phyloP scores from a whole-genome alignment of 2,329 filamentous ascomycete genomes.

The Ophiostoma perfectum region DNA sequence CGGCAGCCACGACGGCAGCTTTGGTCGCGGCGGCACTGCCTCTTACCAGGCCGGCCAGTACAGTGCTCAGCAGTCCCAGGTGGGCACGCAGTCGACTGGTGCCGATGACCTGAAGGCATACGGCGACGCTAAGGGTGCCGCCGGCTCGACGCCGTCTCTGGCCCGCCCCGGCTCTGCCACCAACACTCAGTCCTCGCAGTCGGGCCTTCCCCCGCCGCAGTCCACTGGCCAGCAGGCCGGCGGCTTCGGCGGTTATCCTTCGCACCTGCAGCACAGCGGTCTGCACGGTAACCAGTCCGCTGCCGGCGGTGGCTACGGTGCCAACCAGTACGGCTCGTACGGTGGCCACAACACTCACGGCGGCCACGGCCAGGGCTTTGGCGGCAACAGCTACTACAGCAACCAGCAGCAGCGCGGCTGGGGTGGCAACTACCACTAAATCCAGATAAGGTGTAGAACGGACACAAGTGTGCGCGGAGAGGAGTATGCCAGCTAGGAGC shows the following conservation, averaged over 20 bases:
- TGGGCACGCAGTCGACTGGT: slow-evolving; percentile 38
- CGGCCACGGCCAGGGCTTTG: slow-evolving; percentile 47
- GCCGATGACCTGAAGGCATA: slow-evolving; percentile 56
- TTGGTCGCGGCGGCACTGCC: slow-evolving; percentile 45
- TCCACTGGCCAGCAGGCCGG: slow-evolving; percentile 48
- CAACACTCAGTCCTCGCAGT: slow-evolving; percentile 48
- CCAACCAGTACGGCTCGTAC: slow-evolving; percentile 50
- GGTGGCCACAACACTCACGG: slow-evolving; percentile 43
- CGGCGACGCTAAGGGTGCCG: slow-evolving; percentile 49
- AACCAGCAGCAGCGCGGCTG: slow-evolving; percentile 50
- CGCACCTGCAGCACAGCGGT: slow-evolving; percentile 48
- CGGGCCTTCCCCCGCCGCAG: slow-evolving; percentile 51
- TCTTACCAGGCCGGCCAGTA: slow-evolving; percentile 53
- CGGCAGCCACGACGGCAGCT: slow-evolving; percentile 49
- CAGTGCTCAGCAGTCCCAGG: slow-evolving; percentile 46
- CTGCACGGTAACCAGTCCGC: slow-evolving; percentile 47
- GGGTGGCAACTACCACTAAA: slow-evolving; percentile 52
- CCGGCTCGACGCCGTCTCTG: slow-evolving; percentile 53
- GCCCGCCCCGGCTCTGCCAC: slow-evolving; percentile 55
- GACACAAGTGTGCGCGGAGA: background rate
- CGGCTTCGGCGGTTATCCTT: slow-evolving; percentile 52
- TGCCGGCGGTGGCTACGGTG: slow-evolving; percentile 45
- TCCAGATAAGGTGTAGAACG: background rate
- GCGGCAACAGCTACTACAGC: slow-evolving; percentile 45
- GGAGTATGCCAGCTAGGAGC: background rate